phyloP scores from a whole-genome alignment of 371 early-diverging fungal genomes.

The Homolaphlyctis polyrhiza region DNA sequence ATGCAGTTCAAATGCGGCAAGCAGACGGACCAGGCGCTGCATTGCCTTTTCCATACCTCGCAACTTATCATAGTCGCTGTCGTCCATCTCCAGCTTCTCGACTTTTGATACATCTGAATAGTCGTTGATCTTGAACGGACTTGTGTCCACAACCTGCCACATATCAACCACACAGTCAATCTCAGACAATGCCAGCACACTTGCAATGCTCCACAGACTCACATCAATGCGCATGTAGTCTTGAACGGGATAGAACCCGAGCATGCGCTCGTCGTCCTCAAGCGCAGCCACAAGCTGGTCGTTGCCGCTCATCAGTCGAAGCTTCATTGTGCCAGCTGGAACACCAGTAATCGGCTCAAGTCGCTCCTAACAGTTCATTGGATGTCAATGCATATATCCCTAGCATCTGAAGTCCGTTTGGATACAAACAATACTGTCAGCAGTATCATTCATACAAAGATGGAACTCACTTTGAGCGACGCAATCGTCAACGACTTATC shows the following conservation, averaged over 20 bases:
- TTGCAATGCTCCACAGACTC: neutral
- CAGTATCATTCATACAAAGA: neutral
- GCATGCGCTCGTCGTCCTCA: conserved; percentile 64
- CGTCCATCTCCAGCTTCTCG: conserved; percentile 84
- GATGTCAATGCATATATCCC: neutral
- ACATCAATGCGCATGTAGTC: conserved; percentile 61
- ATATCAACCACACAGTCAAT: neutral
- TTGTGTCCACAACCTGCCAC: conserved; percentile 59
- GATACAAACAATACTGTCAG: neutral
- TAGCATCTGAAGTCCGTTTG: neutral
- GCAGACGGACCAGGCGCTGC: neutral
- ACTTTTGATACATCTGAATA: conserved; percentile 84
- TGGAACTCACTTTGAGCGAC: conserved; percentile 46
- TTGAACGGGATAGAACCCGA: conserved; percentile 82
- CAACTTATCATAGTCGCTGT: conserved; percentile 77
- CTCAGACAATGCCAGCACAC: neutral
- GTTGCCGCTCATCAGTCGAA: conserved; percentile 54
- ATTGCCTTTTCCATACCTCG: conserved; percentile 22
- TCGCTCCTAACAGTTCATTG: conserved; percentile 45
- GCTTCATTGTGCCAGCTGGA: conserved; percentile 58
- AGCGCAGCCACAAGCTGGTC: conserved; percentile 57
- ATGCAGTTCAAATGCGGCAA: neutral
- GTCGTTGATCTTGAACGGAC: conserved; percentile 65
- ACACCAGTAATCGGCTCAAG: conserved; percentile 93
- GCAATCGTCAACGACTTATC: conserved; percentile 68